Percentiles rank a stretch among this genome's conserved stretches.
These are phyloP conservation scores for Aspergillus sclerotialis DNA, from an alignment of 2,329 filamentous ascomycete genomes.

Conservation along the genomic window DNA sequence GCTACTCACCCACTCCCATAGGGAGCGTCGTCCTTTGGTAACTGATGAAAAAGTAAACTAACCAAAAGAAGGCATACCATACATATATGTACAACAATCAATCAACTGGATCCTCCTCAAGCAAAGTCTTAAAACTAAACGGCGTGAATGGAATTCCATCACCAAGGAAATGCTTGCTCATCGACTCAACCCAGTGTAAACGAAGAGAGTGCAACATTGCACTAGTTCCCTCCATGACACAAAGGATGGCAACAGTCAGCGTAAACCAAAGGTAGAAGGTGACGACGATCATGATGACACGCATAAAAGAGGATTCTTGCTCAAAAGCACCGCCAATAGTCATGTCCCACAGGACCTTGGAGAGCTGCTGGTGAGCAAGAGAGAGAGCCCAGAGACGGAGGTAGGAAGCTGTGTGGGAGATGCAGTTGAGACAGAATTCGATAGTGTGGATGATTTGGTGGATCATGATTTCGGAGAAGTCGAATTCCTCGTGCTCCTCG, in stretches of 20 bases:
- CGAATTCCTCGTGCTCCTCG: constrained; percentile 91
- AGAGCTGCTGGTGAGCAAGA: constrained; percentile 94
- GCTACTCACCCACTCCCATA: too few relatives aligned
- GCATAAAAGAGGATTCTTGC: constrained; percentile 54
- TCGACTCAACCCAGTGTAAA: constrained; percentile 94
- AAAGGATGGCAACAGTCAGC: constrained; percentile 71
- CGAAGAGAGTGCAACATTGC: constrained; percentile 90
- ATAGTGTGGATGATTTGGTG: constrained; percentile 99
- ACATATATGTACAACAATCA: constrained; percentile 16
- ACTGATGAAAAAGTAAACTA: constrained; percentile 3
- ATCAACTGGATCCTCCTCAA: constrained; percentile 67
- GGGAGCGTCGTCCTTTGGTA: too few relatives aligned
- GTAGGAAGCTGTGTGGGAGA: constrained; percentile 97
- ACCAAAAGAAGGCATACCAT: constrained; percentile 8
- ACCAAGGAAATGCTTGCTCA: constrained; percentile 95
- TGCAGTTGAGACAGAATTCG: constrained; percentile 98
- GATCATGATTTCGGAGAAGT: constrained; percentile 96
- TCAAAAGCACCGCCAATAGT: constrained; percentile 73
- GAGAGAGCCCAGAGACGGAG: constrained; percentile 97
- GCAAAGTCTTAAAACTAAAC: constrained; percentile 75
- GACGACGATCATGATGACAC: constrained; percentile 72
- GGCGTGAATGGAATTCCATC: constrained; percentile 80
- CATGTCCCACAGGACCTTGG: constrained; percentile 94
- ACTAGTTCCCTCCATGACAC: constrained; percentile 92
- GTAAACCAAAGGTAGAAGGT: constrained; percentile 88